A percentile compares a stretch with the other conserved stretches of the same genome.
These are phyloP conservation scores for Pichia sp. DNA, from an alignment of 1,139 yeast species.

Conservation along the genomic window DNA sequence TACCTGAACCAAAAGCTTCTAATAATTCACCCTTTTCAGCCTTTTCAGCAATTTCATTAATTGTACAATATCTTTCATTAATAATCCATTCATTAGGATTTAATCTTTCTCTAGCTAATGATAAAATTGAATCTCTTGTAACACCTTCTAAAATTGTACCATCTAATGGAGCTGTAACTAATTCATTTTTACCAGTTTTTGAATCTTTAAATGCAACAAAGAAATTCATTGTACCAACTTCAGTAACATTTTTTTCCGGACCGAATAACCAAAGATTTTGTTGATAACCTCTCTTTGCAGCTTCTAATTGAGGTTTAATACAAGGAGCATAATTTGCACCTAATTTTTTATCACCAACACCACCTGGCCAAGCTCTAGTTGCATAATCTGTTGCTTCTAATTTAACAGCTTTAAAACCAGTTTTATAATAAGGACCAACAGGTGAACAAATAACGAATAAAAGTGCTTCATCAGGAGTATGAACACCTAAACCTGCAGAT, in stretches of 20 bases:
- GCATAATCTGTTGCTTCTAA: conserved; percentile 93
- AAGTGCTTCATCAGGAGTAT: conserved; percentile 71
- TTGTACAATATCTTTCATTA: conserved; percentile 76
- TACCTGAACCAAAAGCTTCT: conserved; percentile 96
- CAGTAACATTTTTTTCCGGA: conserved; percentile 82
- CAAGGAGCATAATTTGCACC: conserved; percentile 99
- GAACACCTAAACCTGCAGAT: conserved; percentile 77
- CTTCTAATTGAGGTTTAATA: conserved; percentile 79
- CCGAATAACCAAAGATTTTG: conserved; percentile 97
- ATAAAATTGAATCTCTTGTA: conserved; percentile 83
- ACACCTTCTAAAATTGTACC: conserved; percentile 97
- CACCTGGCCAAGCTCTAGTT: conserved; percentile 99
- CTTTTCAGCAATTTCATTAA: conserved; percentile 70
- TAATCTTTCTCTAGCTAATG: conserved; percentile 68
- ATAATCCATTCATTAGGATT: conserved; percentile 71
- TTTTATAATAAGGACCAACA: conserved; percentile 86
- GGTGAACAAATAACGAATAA: conserved; percentile 87
- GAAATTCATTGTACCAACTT: conserved; percentile 96
- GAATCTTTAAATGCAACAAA: conserved; percentile 73
- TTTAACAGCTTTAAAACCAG: conserved; percentile 90
- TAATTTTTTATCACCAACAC: conserved; percentile 89
- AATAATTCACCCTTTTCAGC: conserved; percentile 76
- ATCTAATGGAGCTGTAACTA: conserved; percentile 93
- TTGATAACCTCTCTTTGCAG: conserved; percentile 84
- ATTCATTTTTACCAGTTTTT: conserved; percentile 75